phyloP scores from a whole-genome alignment of 2,329 filamentous ascomycete species.

The Cladosporium oxysporum region DNA sequence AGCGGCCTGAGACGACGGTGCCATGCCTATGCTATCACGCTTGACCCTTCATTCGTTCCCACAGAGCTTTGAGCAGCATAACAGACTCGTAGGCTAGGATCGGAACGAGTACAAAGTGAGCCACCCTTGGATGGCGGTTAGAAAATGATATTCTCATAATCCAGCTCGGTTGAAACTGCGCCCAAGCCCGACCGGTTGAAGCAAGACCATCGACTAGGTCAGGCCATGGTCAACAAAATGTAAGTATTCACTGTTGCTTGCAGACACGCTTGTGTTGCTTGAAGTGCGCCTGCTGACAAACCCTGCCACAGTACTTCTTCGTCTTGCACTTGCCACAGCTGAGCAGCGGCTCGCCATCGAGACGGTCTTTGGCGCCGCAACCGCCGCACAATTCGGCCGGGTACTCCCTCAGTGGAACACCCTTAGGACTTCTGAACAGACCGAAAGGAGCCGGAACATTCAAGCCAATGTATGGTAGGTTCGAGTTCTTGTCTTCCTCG shows the following conservation, averaged over 20 bases:
- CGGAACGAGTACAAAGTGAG: not conserved
- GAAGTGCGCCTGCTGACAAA: conserved; percentile 32
- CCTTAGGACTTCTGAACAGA: not conserved
- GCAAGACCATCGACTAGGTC: not conserved
- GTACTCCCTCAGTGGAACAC: not conserved
- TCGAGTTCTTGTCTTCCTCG: not conserved
- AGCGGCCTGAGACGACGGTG: not conserved
- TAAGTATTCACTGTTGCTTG: conserved; percentile 1
- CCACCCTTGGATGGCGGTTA: not conserved
- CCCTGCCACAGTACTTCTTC: conserved; percentile 28
- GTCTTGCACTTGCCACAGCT: conserved; percentile 26
- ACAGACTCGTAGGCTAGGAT: not conserved
- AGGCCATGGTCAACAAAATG: not conserved
- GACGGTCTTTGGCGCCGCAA: conserved; percentile 10
- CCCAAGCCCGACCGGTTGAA: too few species aligned
- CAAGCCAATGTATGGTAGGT: not conserved
- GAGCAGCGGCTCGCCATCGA: conserved; percentile 9
- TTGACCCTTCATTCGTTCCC: not conserved
- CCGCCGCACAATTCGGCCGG: not conserved
- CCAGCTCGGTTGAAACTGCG: too few species aligned
- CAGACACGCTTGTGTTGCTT: conserved; percentile 31
- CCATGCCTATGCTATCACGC: not conserved
- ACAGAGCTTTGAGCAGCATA: not conserved
- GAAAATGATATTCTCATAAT: too few species aligned
- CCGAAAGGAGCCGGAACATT: conserved; percentile 6